Evolutionary conservation across 1,139 yeast species (phyloP), one percentile per base, ranked within the genome.

Genomic region (Lodderomyces parapsilosis): DNA sequence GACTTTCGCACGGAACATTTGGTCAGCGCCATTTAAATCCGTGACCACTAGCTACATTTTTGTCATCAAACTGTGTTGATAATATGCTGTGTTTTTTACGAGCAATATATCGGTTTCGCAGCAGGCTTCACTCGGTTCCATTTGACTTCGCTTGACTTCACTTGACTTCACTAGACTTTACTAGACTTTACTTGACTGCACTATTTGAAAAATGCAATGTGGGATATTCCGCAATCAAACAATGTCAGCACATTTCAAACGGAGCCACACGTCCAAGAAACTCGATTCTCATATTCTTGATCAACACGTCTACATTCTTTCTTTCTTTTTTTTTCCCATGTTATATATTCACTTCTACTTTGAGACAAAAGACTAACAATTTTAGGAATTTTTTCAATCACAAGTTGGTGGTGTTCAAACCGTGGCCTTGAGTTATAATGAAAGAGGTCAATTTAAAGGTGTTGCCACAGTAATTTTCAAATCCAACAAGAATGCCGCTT

Each of bases 381-480:
- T 42, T 44, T 39, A 89, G 96, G 96, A 89, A 68, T 93, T 89
- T 68, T 90, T 93, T 68, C 79, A 83, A 59, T 77, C 86, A 48
- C 90, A 87, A 68, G 80, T 93, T 56, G 99, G 99, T 55, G 89
- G 91, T 53, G 89, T 93, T 55, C 73, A 73, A 52, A 75, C 76
- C 51, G 83, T 88, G 60, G 74, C 80, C 45, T 78, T 91, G 59
- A 77, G 85, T 52, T 93, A 87, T 76, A 89, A 88, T 63, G 89
- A 86, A 66, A 83, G 78, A 62, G 99, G 99, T 43, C 83, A 81
- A 65, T 89, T 96, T 53, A 86, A 86, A 54, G 99, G 99, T 65
- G 80, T 82, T 69, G 96, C 96, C 48, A 89, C 94, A 49, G 79
- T 93, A 56, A 75, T 84, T 48, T 93, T 93, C 76, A 80, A 74